These are phyloP conservation scores for Colletotrichum sp. DNA, from an alignment of 2,329 filamentous ascomycete genomes.

Conservation along the genomic window DNA sequence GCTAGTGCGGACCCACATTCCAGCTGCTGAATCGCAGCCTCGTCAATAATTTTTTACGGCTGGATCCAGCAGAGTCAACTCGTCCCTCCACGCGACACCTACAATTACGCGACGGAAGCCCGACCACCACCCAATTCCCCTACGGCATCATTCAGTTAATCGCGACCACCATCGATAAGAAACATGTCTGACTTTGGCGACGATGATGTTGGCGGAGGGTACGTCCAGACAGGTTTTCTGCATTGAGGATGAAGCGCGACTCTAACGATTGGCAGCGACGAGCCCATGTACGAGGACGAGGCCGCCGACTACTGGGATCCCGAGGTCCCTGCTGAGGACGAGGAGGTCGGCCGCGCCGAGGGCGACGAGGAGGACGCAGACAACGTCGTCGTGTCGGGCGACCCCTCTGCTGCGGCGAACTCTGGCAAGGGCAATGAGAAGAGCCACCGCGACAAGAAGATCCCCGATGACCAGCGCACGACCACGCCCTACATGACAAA, in stretches of 20 bases:
- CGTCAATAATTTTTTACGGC: constrained; percentile 23
- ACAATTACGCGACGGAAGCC: neutral
- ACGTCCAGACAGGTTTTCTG: constrained; percentile 2
- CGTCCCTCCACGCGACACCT: constrained; percentile 6
- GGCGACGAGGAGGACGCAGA: constrained; percentile 61
- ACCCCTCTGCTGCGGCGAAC: constrained; percentile 64
- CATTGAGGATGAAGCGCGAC: neutral
- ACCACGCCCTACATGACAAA: constrained; percentile 99
- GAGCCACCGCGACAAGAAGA: constrained; percentile 80
- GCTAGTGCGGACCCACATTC: neutral
- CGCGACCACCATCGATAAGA: neutral
- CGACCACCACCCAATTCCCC: neutral
- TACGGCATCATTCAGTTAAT: neutral
- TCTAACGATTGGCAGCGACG: constrained; percentile 53
- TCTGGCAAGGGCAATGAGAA: constrained; percentile 57
- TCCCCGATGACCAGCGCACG: constrained; percentile 82
- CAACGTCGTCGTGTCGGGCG: constrained; percentile 64
- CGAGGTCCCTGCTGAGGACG: constrained; percentile 54
- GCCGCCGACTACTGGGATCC: constrained; percentile 57
- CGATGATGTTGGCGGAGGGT: constrained; percentile 43
- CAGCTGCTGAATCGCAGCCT: constrained; percentile 18
- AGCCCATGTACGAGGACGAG: constrained; percentile 72
- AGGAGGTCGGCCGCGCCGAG: constrained; percentile 58
- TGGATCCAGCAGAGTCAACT: neutral
- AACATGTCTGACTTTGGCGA: constrained; percentile 78